Percentiles rank a stretch among this genome's conserved stretches.
These are phyloP conservation scores for Diplodia seriata DNA, from an alignment of 2,329 filamentous ascomycete genomes.

Conservation along the genomic window DNA sequence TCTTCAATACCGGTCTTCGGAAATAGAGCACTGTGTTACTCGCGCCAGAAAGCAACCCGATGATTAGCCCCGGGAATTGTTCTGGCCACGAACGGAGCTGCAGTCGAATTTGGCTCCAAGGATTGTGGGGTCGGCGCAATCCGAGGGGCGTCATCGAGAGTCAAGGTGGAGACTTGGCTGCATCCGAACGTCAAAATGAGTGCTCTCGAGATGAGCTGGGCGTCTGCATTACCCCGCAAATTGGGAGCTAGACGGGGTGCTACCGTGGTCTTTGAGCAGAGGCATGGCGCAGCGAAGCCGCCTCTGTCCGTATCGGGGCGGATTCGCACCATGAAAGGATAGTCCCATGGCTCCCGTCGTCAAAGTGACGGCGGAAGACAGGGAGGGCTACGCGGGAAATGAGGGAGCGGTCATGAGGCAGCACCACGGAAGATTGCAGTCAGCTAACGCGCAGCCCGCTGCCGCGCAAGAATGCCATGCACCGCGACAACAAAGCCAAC, in stretches of 20 bases:
- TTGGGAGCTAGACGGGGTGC: conserved; percentile 1
- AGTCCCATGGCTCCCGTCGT: conserved; percentile 19
- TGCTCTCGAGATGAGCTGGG: background rate
- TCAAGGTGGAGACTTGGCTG: conserved; percentile 23
- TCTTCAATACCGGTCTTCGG: too few species aligned
- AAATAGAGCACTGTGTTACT: too few species aligned
- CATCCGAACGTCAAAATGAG: conserved; percentile 21
- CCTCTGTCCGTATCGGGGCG: background rate
- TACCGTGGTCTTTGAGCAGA: conserved; percentile 6
- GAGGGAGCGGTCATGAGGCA: conserved; percentile 14
- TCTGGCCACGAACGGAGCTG: background rate
- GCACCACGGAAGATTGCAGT: conserved; percentile 24
- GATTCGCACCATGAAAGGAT: background rate
- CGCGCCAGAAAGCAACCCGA: too few species aligned
- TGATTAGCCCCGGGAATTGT: too few species aligned
- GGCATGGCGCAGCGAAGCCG: conserved; percentile 3
- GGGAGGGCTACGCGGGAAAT: conserved; percentile 7
- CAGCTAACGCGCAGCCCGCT: conserved; percentile 43
- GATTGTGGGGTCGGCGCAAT: conserved; percentile 19
- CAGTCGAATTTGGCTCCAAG: conserved; percentile 24
- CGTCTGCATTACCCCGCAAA: conserved; percentile 8
- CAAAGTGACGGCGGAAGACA: conserved; percentile 18
- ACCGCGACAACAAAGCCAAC: conserved; percentile 64
- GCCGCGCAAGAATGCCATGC: conserved; percentile 53
- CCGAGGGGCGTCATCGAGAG: conserved; percentile 14